These are phyloP conservation scores for Mrakia frigida DNA, from an alignment of 768 basidiomycete genomes.

Conservation along the genomic window DNA sequence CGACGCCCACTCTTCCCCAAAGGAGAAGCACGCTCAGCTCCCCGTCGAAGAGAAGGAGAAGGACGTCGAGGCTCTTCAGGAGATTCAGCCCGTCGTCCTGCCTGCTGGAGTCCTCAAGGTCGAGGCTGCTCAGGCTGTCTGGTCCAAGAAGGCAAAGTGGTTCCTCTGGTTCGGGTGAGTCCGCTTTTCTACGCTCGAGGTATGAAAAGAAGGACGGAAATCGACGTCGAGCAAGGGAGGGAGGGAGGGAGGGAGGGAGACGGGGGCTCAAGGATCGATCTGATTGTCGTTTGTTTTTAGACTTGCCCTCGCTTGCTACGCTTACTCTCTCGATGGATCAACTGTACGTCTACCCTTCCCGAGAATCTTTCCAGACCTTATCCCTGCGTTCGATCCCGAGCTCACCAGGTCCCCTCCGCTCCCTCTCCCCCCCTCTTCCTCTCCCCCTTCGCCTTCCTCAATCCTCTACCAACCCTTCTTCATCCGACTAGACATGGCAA, in stretches of 20 bases:
- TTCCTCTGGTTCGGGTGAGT: background rate
- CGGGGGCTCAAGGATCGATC: background rate
- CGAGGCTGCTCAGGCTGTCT: constrained; percentile 15
- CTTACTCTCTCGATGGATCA: constrained; percentile 5
- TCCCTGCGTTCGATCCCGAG: too few relatives aligned
- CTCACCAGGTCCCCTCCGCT: constrained; percentile 37
- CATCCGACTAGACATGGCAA: constrained; percentile 49
- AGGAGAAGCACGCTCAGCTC: background rate
- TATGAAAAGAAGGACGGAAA: too few relatives aligned
- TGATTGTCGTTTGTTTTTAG: background rate
- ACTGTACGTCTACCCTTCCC: background rate
- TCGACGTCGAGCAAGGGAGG: too few relatives aligned
- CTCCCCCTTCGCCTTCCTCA: background rate
- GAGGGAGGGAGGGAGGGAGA: background rate
- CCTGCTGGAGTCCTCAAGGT: constrained; percentile 6
- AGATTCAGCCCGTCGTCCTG: background rate
- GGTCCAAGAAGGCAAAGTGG: background rate
- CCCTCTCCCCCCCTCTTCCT: background rate
- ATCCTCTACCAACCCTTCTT: background rate
- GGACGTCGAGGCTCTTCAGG: background rate
- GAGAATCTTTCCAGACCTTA: too few relatives aligned
- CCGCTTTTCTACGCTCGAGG: too few relatives aligned
- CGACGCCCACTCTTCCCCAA: background rate
- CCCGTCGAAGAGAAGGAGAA: background rate
- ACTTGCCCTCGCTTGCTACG: constrained; percentile 6